Evolutionary conservation across 352 stramenopile genomes (phyloP), one percentile per base, ranked within the genome.

Genomic region (Pythium scleroteichum): DNA sequence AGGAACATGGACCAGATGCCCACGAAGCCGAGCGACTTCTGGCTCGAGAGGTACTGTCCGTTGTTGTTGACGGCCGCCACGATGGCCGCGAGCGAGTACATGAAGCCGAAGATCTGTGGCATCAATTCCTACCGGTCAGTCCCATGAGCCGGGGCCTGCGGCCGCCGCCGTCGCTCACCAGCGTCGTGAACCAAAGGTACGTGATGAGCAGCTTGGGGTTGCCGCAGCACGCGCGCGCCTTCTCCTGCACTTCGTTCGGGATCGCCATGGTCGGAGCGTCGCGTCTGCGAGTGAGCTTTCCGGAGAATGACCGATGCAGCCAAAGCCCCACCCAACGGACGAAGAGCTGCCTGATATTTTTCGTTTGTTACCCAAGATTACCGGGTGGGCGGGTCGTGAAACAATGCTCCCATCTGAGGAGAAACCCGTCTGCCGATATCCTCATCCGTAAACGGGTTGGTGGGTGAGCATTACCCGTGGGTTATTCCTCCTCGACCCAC

Each of bases 1-100:
- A 96, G 73, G 22, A 95, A 72, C 79, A 95, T 94, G 33, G 82
- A 78, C 80, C 82, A 94, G 44, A 95, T 72, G 55, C 82, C 86
- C 13, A 90, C 83, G 40, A 92, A 95, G 35, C 80, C 78, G 29
- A 94, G 72, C 53, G 81, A 90, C 69, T 91, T 94, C 57, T 79
- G 88, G 65, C 87, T 78, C 52, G 78, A 80, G 40, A 82, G 69
- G 38, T 73, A 70, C 62, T 73, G 66, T 56, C 73, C 75, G 58
- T 87, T 73, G 62, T 92, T 92, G 68, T 91, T 89, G 49, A 88
- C 68, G n/a, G 85, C 85, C 22, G 85, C 82, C 27, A 92, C 87
- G 53, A 94, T 94, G 19, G 87, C 87, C 32, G 82, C 87, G 32
- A 96, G 72, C 54, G 77, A 79, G 76, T 93, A 95, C 74, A 94